Evolutionary conservation across 805 yeast genomes (phyloP).

Genomic region (Grigorovia yakushimaensis): DNA sequence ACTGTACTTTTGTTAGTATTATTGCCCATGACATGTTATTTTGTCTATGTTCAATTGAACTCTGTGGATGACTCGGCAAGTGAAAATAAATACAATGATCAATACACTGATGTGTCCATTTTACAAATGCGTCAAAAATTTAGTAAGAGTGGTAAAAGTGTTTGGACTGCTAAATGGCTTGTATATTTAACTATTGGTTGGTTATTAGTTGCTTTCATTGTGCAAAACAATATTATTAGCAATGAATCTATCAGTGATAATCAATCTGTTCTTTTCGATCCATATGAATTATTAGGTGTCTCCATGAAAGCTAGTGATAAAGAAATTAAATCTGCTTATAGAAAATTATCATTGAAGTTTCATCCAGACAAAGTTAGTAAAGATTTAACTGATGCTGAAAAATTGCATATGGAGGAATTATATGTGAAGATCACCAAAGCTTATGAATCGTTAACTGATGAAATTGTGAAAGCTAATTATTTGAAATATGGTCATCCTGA

Average conservation of each 20-base stretch:
- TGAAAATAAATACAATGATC: constrained; percentile 11
- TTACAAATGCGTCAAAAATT: constrained; percentile 15
- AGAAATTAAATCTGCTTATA: constrained; percentile 71
- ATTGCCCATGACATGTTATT: constrained; percentile 48
- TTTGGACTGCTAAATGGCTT: constrained; percentile 13
- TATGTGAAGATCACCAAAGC: constrained; percentile 84
- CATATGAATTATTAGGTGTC: constrained; percentile 77
- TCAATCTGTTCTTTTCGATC: constrained; percentile 55
- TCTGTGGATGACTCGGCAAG: constrained; percentile 5
- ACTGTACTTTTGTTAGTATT: constrained; percentile 61
- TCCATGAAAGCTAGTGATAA: constrained; percentile 59
- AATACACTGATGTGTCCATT: constrained; percentile 14
- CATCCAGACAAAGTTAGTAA: constrained; percentile 90
- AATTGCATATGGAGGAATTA: constrained; percentile 53
- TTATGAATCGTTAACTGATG: constrained; percentile 91
- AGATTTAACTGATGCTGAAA: constrained; percentile 45
- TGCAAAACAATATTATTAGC: constrained; percentile 27
- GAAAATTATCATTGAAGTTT: constrained; percentile 75
- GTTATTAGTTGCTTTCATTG: constrained; percentile 40
- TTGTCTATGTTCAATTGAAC: constrained; percentile 14
- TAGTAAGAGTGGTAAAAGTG: constrained; percentile 13
- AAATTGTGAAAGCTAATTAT: constrained; percentile 68
- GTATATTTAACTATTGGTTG: constrained; percentile 44
- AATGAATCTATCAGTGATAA: constrained; percentile 39
- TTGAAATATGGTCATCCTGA: constrained; percentile 93